Percentiles rank a stretch among this genome's conserved stretches.
phyloP scores from a whole-genome alignment of 352 stramenopile genomes.

The Thraustotheca clavata region DNA sequence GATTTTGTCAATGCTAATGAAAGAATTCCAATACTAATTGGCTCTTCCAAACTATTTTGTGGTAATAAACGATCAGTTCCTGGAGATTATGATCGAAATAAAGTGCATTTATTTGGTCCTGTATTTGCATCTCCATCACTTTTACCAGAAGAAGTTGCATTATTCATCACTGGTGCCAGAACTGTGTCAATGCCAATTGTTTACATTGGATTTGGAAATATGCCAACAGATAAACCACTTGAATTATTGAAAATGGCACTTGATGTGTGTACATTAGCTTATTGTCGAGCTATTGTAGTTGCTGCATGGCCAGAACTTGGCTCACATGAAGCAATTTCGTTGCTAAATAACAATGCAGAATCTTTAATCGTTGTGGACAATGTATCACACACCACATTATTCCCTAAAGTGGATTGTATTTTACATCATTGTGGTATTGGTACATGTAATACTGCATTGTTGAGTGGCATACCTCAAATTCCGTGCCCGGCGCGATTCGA shows the following conservation, averaged over 20 bases:
- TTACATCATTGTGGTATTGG: slow-evolving; percentile 12
- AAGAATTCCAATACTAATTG: neutral
- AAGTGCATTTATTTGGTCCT: slow-evolving; percentile 3
- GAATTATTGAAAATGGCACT: neutral
- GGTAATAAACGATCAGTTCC: neutral
- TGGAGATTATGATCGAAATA: neutral
- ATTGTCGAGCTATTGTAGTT: neutral
- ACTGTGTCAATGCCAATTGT: neutral
- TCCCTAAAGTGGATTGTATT: slow-evolving; percentile 14
- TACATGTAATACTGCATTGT: neutral
- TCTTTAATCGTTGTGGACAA: neutral
- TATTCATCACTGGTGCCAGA: neutral
- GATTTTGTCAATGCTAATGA: neutral
- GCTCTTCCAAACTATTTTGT: slow-evolving; percentile 2
- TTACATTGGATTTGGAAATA: slow-evolving; percentile 21
- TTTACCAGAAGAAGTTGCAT: neutral
- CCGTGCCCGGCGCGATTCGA: slow-evolving; percentile 5
- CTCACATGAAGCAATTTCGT: neutral
- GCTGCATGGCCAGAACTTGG: neutral
- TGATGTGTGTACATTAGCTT: neutral
- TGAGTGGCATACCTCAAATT: neutral
- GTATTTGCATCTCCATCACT: neutral
- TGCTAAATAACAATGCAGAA: neutral
- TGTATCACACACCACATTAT: slow-evolving; percentile 1
- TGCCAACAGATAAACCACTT: slow-evolving; percentile 6